Evolutionary conservation across 371 early-diverging fungal genomes (phyloP), one percentile per base, ranked within the genome.

Genomic region (Apophysomyces elegans): DNA sequence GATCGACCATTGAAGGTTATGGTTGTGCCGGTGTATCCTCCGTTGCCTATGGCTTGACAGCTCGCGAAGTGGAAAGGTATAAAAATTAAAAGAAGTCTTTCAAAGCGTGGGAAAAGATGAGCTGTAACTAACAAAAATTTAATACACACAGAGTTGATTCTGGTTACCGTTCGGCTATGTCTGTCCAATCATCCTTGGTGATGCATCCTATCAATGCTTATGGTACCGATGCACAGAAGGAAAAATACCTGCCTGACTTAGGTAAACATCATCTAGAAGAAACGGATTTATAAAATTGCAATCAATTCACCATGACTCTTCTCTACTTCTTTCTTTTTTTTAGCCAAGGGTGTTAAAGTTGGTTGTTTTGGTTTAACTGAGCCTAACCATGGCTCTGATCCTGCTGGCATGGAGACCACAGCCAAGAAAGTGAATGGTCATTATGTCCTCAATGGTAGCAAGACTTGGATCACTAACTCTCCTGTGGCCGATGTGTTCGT

Each of bases 381-480:
- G 77, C 99, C 99, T 56, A 95, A 99, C 83, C 96, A 96, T 74
- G 99, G 98, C n/a, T 92, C 92, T 37, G 99, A 99, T 77, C 98
- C 98, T 4, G 90, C 83, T 14, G 81, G 92, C 50, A 97, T 99
- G 98, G 96, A 97, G 74, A 96, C 98, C 12, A 86, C 79, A 7
- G 98, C 98, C 43, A 79, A 79, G 60, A 90, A 90, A 69, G 86
- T 84, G 43, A 88, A 90, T 61, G 93, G 91, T 36, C 81, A 82
- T 39, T 99, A 92, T 76, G 85, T 95, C 11, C 62, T 98, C 58
- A 92, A 87, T 62, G 98, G 98, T 2, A 84, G 93, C 80, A 99
- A 99, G 86, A 96, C 96, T 41, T 99, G 99, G 99, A 99, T 99
- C 78, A 96, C 99, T 66, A 96, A 97, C 87, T 94, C 97, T 41